Evolutionary conservation across 2,329 filamentous ascomycete species (phyloP), one percentile per base, ranked within the genome.

Genomic region (Fusarium dlaminii): DNA sequence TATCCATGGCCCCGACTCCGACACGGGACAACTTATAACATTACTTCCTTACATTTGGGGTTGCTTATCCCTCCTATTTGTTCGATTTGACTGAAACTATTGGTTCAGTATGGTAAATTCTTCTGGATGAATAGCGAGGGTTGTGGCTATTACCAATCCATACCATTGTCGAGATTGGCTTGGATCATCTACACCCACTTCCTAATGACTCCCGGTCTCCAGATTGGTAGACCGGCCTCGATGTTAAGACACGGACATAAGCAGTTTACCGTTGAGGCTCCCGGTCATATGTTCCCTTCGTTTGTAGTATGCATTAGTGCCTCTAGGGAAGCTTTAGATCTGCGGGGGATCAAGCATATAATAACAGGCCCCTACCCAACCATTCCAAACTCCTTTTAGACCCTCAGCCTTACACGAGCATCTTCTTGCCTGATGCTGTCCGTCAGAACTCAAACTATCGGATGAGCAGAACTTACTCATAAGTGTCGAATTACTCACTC

Each of bases 1-100:
- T 42, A 37, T 63, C 73, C 77, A 52, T 70, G 77, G 70, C 36
- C 27, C 63, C 66, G 69, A 48, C 40, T 45, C 59, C 66, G 65
- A 62, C 36, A 42, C 43, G 43, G 63, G 39, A 51, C 61, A 68
- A 46, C 34, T 63, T 51, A 60, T 58, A 58, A 58, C 62, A 42
- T 58, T 24, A 32, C 40, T 29, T 27, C 34, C 42, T 51, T 48
- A 40, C 56, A 43, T 60, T 63, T 60, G 42, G 12, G 15, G n/a
- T 59, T 66, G 52, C 45, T 66, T 34, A 58, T 51, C 45, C 30
- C 55, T 52, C 40, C 45, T 30, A 49, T 57, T 18, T 46, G 37
- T 18, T 55, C 36, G 22, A 32, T 46, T 34, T 39, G 20, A 30
- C 48, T 43, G 29, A 40, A 42, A 46, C 30, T 52, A 63, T 73